Base-by-base conservation (phyloP, 805 yeast genomes). In the Starmerella apicola region DNA sequence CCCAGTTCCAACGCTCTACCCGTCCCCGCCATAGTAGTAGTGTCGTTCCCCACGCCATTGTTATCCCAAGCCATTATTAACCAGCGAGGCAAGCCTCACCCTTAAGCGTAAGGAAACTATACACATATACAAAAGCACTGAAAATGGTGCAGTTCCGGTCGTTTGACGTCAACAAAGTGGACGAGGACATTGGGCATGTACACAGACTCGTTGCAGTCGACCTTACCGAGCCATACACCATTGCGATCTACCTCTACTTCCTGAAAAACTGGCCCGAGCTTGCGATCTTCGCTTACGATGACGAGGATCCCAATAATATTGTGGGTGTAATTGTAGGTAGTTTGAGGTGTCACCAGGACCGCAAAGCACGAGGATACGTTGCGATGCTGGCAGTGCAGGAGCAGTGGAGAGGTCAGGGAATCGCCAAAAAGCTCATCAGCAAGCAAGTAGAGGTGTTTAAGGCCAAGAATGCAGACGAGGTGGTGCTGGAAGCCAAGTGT, bases 351-450 rank as follows among this genome's bases (percentile, higher is more conserved):
- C 96, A 88, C 59, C 68, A 88, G 43, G 67, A 70, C 18, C 77
- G 73, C 9, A 66, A 95, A 44, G 56, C 67, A 50, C 68, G 98
- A 44, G 98, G 98, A 0, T 91, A 91, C 54, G 86, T 91, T 22
- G 98, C 96, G 2, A 91, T 91, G 98, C 63, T 91, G 39, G 95
- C 93, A 0, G 94, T 88, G 10, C 76, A 77, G 37, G 74, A 75
- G 28, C 56, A 61, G 13, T 76, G 68, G 55, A 65, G 98, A 40
- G 86, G 93, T 3, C 64, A 63, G 32, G 95, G 95, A 1, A 79
- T 86, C 34, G 96, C 96, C 3, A 78, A 78, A 49, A 63, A 64
- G 34, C 66, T 91, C 36, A 85, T 85, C 15, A 65, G 67, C 34
- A 52, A 65, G 41, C 73, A 80, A 4, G 68, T 88, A 4, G 70